Evolutionary conservation across 345 rosid genomes (phyloP), one percentile per base, ranked within the genome.

Genomic region (Nasturtium officinale): DNA sequence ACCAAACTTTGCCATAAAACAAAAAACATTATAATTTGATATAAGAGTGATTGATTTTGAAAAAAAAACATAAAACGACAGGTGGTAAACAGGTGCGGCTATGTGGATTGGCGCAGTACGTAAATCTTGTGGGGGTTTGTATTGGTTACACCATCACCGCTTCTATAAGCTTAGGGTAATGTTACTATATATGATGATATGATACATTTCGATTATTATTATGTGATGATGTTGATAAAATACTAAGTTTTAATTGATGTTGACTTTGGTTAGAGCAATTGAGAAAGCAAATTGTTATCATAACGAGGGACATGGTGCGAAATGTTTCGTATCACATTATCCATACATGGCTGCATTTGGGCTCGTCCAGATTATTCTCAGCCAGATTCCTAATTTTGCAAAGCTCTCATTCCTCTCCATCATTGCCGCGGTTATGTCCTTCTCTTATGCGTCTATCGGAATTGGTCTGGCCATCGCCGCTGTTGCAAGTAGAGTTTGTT

Each of bases 81-180:
- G 96, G 96, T 32, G 90, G 91, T 15, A 72, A 72, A 66, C 79
- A 78, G 67, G 87, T 84, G 29, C 81, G 67, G 76, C 82, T 88
- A 0, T 91, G 97, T 82, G 97, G 96, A 29, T 38, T 86, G 62
- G 95, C 95, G 58, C 98, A 94, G 71, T 94, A 87, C 61, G 82
- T 30, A 28, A 91, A 88, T 73, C 85, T 94, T 9, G 43, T 88
- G 3, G 98, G 95, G n/a, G 61, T 84, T 46, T 79, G 87, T 1
- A 42, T 89, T 45, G 96, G 98, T 40, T 94, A 91, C 82, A 94
- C 95, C 25, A 94, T 94, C 77, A 91, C 98, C 54, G 91, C 95
- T 11, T 89, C 98, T 16, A 87, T 91, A 47, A 94, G 98, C 77
- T 87, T 94, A 85, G 91, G 87, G 98, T 94, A 82, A 89, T 97